Conservation (phyloP, 2,329 filamentous ascomycete genomes). For the Aureobasidium sp. region DNA sequence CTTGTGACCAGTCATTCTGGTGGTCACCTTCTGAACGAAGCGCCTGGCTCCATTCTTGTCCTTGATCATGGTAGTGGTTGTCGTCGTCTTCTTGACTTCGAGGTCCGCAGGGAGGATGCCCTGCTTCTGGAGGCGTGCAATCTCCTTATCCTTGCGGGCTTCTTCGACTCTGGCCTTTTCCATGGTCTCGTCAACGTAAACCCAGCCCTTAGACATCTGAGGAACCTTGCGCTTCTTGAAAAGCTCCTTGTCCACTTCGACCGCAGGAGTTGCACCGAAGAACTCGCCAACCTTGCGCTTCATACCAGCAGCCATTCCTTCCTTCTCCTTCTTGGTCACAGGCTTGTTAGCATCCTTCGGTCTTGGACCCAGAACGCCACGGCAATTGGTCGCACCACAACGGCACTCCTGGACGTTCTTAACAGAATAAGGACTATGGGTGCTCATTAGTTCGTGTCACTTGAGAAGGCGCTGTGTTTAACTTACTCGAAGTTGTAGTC, state of each 20-base stretch:
- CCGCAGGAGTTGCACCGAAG: background rate
- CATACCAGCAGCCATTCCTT: constrained; percentile 15
- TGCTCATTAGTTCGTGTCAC: background rate
- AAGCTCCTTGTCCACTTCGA: constrained; percentile 12
- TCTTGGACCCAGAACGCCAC: constrained; percentile 52
- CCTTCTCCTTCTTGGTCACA: constrained; percentile 15
- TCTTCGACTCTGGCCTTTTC: constrained; percentile 16
- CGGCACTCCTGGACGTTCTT: constrained; percentile 57
- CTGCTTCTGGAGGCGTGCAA: constrained; percentile 7
- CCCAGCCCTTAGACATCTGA: constrained; percentile 17
- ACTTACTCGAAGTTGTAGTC: constrained; percentile 70
- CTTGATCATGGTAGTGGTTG: constrained; percentile 5
- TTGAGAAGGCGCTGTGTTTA: constrained; percentile 27
- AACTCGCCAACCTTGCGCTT: constrained; percentile 14
- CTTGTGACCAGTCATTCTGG: constrained; percentile 4
- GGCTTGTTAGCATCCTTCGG: constrained; percentile 41
- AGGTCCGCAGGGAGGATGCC: constrained; percentile 3
- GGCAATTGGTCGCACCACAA: constrained; percentile 52
- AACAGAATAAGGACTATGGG: constrained; percentile 47
- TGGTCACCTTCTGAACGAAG: constrained; percentile 10
- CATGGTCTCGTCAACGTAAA: constrained; percentile 17
- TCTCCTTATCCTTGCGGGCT: constrained; percentile 14
- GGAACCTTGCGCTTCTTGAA: constrained; percentile 19
- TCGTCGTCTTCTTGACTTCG: constrained; percentile 6
- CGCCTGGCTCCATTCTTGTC: constrained; percentile 10